phyloP scores from a whole-genome alignment of 257 asterid species.

The Apocynum venetum region DNA sequence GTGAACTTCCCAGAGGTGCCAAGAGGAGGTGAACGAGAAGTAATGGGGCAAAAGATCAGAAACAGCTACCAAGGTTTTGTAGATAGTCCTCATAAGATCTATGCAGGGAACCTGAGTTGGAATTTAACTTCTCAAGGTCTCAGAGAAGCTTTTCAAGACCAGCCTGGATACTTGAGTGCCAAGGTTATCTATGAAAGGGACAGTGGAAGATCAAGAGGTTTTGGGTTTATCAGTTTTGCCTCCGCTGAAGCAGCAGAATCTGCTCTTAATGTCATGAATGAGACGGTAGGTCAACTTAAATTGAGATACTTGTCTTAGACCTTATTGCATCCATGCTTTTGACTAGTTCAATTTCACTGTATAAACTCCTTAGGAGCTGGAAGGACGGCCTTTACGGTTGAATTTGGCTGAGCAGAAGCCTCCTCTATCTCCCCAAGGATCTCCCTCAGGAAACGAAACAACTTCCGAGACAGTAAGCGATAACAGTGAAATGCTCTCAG shows the following conservation, averaged over 20 bases:
- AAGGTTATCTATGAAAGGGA: slow-evolving; percentile 71
- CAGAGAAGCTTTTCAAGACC: slow-evolving; percentile 59
- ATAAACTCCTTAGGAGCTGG: slow-evolving; percentile 53
- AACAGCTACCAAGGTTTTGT: slow-evolving; percentile 65
- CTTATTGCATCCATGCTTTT: slow-evolving; percentile 2
- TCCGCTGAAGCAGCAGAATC: slow-evolving; percentile 60
- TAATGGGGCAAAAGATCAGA: slow-evolving; percentile 55
- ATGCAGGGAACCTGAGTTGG: slow-evolving; percentile 89
- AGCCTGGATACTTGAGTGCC: slow-evolving; percentile 74
- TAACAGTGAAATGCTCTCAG: slow-evolving; percentile 4
- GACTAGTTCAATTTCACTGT: slow-evolving; percentile 9
- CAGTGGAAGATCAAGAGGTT: slow-evolving; percentile 80
- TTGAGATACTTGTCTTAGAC: neutral
- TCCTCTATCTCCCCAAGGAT: slow-evolving; percentile 30
- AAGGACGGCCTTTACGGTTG: slow-evolving; percentile 75
- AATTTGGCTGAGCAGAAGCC: slow-evolving; percentile 51
- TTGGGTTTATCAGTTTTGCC: slow-evolving; percentile 73
- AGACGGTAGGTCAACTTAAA: slow-evolving; percentile 51
- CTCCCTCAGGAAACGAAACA: slow-evolving; percentile 19
- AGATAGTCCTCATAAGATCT: slow-evolving; percentile 74
- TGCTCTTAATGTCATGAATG: slow-evolving; percentile 70
- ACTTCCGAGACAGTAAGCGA: slow-evolving; percentile 12
- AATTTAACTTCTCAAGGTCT: slow-evolving; percentile 70
- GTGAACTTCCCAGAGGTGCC: slow-evolving; percentile 98
- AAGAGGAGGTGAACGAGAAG: slow-evolving; percentile 87